Base-by-base conservation (phyloP, 139 green algal genomes). In the Coelastrella sp. region DNA sequence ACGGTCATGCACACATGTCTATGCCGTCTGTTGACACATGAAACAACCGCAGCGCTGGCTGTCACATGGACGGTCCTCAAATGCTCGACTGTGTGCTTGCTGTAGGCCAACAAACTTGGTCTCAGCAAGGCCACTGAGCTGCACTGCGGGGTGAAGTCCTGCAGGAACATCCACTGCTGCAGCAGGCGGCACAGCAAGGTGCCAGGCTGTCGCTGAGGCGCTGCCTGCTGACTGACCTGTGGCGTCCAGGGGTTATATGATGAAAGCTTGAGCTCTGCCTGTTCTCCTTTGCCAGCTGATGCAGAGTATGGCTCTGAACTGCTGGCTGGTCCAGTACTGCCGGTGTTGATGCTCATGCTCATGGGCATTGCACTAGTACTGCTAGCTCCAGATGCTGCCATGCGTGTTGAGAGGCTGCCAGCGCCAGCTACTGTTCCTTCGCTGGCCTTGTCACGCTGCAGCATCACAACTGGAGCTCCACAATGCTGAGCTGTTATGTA, bases 231-330 rank as follows among this genome's bases (percentile, higher is more conserved):
- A 47, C 32, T 47, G 32, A 90, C 85, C 74, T 90, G 85, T 19
- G 85, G 73, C 19, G 85, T 90, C 85, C 85, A 90, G 0, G 85
- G 85, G 74, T 90, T 83, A 68, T 90, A 90, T 3, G 59, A 66
- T 10, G 85, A 90, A 73, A 90, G 74, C 6, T 75, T 74, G 6
- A 90, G 73, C 10, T 83, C 85, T 19, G 71, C 5, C 14, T 54
- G 85, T 7, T 89, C 73, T 5, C 5, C 57, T 4, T 20, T 16
- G 7, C 59, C 80, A 5, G n/a, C 80, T 75, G 80, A 74, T 80
- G 32, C 20, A 11, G 83, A 80, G 13, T 80, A 58, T 6, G 65
- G 68, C 71, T 84, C 73, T 65, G 73, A 7, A 23, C 19, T 90
- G 85, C 85, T 60, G 23, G 85, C 58, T 66, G 74, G 57, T 54